Percentiles rank a stretch among this genome's conserved stretches.
Conservation (phyloP, 768 basidiomycete species). For the Favolaschia claudopus region DNA sequence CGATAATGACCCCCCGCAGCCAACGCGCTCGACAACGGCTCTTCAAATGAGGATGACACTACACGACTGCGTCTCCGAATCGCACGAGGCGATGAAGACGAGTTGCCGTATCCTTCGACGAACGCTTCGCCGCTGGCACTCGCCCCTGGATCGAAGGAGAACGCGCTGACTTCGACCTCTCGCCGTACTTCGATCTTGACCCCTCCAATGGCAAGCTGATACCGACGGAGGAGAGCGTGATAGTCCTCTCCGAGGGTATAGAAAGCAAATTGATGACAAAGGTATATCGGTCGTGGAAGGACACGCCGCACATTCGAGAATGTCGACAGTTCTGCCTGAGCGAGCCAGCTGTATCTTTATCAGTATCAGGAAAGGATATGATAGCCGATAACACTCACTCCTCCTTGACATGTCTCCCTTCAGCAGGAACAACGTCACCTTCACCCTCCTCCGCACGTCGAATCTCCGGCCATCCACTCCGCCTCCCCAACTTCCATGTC, state of each 20-base stretch:
- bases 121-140: conserved; percentile 53
- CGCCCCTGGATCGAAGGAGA: too few relatives aligned
- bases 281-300: conserved; percentile 80
- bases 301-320: conserved; percentile 63
- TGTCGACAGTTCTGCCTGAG: conserved; percentile 86
- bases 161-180: conserved; percentile 73
- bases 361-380: conserved; percentile 13
- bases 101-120: conserved; percentile 52
- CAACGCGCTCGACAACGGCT: conserved; percentile 80
- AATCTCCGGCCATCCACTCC: conserved; percentile 61
- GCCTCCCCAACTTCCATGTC: conserved; percentile 69
- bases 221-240: conserved; percentile 75
- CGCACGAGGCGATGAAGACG: conserved; percentile 50
- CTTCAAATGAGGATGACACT: conserved; percentile 71
- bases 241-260: conserved; percentile 78
- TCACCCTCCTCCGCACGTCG: conserved; percentile 38
- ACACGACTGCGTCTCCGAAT: conserved; percentile 40
- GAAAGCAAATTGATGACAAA: conserved; percentile 87
- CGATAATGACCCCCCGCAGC: conserved; percentile 63
- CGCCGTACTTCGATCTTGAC: conserved; percentile 73
- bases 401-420: conserved; percentile 28
- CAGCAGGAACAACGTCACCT: not conserved
- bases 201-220: conserved; percentile 64
- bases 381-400: conserved; percentile 41
- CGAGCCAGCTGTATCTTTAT: conserved; percentile 60